Conservation (phyloP, 805 yeast genomes). For the Kregervanrija delftensis region DNA sequence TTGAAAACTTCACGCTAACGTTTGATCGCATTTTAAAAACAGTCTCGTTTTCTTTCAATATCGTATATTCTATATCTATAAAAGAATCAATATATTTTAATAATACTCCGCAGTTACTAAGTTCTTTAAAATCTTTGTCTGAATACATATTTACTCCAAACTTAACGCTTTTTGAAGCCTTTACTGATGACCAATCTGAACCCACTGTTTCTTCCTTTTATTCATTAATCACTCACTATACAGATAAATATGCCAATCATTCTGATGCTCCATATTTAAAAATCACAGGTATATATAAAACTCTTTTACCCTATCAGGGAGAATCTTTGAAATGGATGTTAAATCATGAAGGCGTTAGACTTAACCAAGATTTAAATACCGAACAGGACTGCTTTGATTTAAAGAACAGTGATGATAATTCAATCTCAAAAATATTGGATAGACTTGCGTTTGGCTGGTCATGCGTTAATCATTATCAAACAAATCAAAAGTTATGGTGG, state of each 20-base stretch:
- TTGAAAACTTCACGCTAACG: neutral
- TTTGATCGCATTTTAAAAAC: neutral
- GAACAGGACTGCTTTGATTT: neutral
- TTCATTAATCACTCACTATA: constrained; percentile 40
- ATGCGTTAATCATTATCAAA: constrained; percentile 13
- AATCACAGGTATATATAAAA: constrained; percentile 17
- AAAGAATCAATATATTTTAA: constrained; percentile 13
- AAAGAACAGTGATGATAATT: constrained; percentile 14
- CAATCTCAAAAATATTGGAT: constrained; percentile 30
- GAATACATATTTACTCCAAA: constrained; percentile 9
- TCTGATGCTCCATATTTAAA: constrained; percentile 3
- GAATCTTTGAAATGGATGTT: constrained; percentile 54
- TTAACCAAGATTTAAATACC: constrained; percentile 16
- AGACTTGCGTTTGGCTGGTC: constrained; percentile 50
- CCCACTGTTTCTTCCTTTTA: constrained; percentile 37
- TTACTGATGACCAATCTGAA: constrained; percentile 1
- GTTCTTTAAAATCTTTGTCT: constrained; percentile 12
- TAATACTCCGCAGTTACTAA: constrained; percentile 14
- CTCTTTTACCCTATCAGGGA: constrained; percentile 38
- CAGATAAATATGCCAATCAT: constrained; percentile 21
- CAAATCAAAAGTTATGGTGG: constrained; percentile 30
- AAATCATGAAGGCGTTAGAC: constrained; percentile 36
- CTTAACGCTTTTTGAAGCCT: constrained; percentile 21
- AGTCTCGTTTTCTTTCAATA: constrained; percentile 2
- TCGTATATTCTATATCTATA: constrained; percentile 9